These are phyloP conservation scores for Colletotrichum tofieldiae DNA, from an alignment of 2,329 filamentous ascomycete species.

Conservation along the genomic window DNA sequence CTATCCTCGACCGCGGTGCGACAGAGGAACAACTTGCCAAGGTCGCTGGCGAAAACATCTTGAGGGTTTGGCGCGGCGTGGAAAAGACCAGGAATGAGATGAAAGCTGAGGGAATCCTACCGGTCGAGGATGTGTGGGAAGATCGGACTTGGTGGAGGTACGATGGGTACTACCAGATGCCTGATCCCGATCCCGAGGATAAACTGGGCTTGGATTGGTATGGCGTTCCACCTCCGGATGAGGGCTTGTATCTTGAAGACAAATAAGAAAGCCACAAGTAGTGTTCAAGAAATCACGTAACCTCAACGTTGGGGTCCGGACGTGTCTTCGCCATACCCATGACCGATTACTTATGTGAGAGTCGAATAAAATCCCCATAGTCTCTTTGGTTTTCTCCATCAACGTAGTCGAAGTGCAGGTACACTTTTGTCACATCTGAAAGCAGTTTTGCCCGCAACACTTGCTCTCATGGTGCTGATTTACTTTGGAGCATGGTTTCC, in stretches of 20 bases:
- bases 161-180: slow-evolving; percentile 52
- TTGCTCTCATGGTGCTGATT: not conserved
- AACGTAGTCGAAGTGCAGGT: not conserved
- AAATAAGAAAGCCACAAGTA: not conserved
- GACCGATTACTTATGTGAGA: fast-evolving
- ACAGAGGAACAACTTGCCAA: slow-evolving; percentile 56
- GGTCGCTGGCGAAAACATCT: slow-evolving; percentile 56
- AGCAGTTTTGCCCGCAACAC: not conserved
- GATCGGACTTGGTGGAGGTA: slow-evolving; percentile 53
- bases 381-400: not conserved
- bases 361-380: no score
- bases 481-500: not conserved
- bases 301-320: not conserved
- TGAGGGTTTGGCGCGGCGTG: slow-evolving; percentile 52
- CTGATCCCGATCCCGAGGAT: slow-evolving; percentile 52
- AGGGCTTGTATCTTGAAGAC: slow-evolving; percentile 33
- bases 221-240: slow-evolving; percentile 42
- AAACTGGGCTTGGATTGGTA: slow-evolving; percentile 52
- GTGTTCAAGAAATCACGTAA: not conserved
- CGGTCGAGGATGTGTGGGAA: slow-evolving; percentile 55
- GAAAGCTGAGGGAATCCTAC: slow-evolving; percentile 49
- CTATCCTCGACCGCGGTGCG: slow-evolving; percentile 56
- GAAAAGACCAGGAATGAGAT: slow-evolving; percentile 48
- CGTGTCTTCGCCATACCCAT: not conserved
- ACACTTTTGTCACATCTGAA: not conserved